A percentile compares a stretch with the other conserved stretches of the same genome.
phyloP scores from a whole-genome alignment of 164 flowering plant genomes.

The Magnolia sinica region DNA sequence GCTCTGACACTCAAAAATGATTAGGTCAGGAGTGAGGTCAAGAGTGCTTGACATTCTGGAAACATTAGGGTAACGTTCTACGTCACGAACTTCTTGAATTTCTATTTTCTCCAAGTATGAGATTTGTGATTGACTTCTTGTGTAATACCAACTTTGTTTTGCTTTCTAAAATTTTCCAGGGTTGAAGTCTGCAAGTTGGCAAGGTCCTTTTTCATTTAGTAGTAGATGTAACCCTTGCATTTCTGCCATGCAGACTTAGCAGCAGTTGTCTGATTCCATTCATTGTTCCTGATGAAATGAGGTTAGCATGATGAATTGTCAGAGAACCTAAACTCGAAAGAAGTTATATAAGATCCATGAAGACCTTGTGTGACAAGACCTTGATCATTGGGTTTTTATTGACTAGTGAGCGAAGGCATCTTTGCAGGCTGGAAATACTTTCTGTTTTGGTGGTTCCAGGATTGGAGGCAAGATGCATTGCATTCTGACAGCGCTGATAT shows the following conservation, averaged over 20 bases:
- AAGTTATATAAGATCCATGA: background rate
- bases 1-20: background rate
- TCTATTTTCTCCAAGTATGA: background rate
- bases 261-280: constrained; percentile 16
- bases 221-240: constrained; percentile 15
- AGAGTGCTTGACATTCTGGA: constrained; percentile 17
- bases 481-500: constrained; percentile 9
- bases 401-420: constrained; percentile 1
- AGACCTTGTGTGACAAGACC: too few relatives aligned
- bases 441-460: constrained; percentile 3
- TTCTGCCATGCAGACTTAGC: constrained; percentile 19
- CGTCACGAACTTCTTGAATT: background rate
- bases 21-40: too few relatives aligned
- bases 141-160: background rate
- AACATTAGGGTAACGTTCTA: constrained; percentile 37
- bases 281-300: constrained; percentile 20
- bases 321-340: background rate
- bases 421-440: constrained; percentile 1
- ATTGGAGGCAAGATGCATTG: constrained; percentile 29
- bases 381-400: background rate
- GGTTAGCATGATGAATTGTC: background rate
- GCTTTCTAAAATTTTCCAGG: constrained; percentile 29
- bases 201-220: constrained; percentile 21
- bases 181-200: constrained; percentile 30
- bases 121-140: background rate